Evolutionary conservation across 768 basidiomycete species (phyloP).

Genomic region (Leccinum fibrillosum): DNA sequence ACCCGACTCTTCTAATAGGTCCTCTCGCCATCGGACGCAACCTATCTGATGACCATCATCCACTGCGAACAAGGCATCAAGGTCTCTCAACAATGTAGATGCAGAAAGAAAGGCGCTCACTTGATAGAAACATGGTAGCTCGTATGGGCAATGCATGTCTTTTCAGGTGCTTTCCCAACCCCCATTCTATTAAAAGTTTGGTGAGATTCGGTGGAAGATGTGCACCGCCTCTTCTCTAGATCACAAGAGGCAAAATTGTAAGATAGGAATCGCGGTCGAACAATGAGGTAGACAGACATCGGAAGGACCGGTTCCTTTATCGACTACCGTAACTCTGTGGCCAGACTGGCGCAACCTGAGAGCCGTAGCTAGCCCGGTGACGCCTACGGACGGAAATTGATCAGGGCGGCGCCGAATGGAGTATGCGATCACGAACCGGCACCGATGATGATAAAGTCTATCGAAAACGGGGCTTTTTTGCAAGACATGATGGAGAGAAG

Average conservation of each 20-base stretch:
- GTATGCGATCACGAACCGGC: slow-evolving; percentile 21
- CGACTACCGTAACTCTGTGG: slow-evolving; percentile 57
- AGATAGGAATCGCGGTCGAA: background rate
- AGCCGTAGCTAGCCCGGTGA: slow-evolving; percentile 58
- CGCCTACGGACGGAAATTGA: slow-evolving; percentile 21
- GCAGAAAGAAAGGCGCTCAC: slow-evolving; percentile 7
- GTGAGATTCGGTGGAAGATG: slow-evolving; percentile 61
- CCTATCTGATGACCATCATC: slow-evolving; percentile 45
- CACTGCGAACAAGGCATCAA: slow-evolving; percentile 29
- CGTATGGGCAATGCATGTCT: slow-evolving; percentile 31
- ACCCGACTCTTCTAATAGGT: slow-evolving; percentile 49
- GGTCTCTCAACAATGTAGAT: background rate
- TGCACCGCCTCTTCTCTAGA: slow-evolving; percentile 38
- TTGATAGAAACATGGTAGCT: slow-evolving; percentile 22
- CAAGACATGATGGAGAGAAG: slow-evolving; percentile 19
- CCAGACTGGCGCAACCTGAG: slow-evolving; percentile 55
- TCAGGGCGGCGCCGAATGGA: background rate
- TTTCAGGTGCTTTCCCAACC: slow-evolving; percentile 42
- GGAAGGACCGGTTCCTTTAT: slow-evolving; percentile 44
- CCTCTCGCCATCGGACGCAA: slow-evolving; percentile 44
- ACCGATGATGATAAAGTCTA: slow-evolving; percentile 33
- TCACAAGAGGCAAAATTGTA: background rate
- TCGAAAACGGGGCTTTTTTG: slow-evolving; percentile 22
- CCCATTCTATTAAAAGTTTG: slow-evolving; percentile 55
- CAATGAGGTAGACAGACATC: slow-evolving; percentile 29